Evolutionary conservation across 352 stramenopile species (phyloP), one percentile per base, ranked within the genome.

Genomic region (Pythium monospermum): DNA sequence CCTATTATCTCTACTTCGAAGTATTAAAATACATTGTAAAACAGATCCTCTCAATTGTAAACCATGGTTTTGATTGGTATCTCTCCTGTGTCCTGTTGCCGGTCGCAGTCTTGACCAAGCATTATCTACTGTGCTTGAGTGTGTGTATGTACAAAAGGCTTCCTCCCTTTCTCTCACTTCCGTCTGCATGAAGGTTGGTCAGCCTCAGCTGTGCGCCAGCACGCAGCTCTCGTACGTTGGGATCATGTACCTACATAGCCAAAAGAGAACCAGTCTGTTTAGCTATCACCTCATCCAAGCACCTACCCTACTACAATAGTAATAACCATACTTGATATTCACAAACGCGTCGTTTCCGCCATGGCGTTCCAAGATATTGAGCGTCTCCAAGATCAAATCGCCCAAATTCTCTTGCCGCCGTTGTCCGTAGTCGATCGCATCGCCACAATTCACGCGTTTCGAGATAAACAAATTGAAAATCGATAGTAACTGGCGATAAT

Each of bases 221-320:
- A 79, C 68, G 59, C 90, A 96, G 69, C 83, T 96, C 69, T 98
- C 87, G 61, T 98, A 98, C 5, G 94, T 96, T 8, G 95, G 95
- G 23, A 98, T 87, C 71, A 98, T 93, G 63, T 98, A 98, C 83
- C 89, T 56, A 60, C n/a, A 85, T 16, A 12, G 22, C 42, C n/a
- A 49, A 37, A 12, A 23, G 2, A 18, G 18, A 22, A 74, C 8
- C 87, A 61, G 2, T 69, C 19, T n/a, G 13, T 49, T n/a, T n/a
- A n/a, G n/a, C n/a, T n/a, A n/a, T n/a, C n/a, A n/a, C 8, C 13
- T 11, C 31, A 30, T 41, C 27, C 12, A n/a, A 31, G 19, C 44
- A 21, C 38, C 11, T 8, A 19, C 15, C 16, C 41, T 7, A 12
- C 27, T 19, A 10, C 12, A 6, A 18, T 23, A 30, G 15, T 30